These are phyloP conservation scores for Tolypocladium guangdongense DNA, from an alignment of 2,329 filamentous ascomycete genomes.

Conservation along the genomic window DNA sequence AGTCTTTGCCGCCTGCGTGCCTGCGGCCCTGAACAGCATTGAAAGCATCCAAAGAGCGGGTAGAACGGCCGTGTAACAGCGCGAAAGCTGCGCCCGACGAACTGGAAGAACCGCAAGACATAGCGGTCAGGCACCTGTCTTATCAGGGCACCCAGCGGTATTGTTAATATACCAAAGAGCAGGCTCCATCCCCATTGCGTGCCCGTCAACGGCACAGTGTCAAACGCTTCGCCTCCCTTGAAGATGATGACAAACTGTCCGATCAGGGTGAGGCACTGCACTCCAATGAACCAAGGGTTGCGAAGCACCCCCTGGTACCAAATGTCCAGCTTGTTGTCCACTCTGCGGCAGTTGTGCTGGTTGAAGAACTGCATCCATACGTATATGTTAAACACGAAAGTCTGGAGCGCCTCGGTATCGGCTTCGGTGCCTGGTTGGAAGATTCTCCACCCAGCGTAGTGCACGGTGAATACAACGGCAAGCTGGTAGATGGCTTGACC, in stretches of 20 bases:
- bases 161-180: constrained; percentile 53
- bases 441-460: constrained; percentile 49
- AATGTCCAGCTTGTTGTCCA: constrained; percentile 76
- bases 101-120: constrained; percentile 17
- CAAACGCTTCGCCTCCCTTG: constrained; percentile 57
- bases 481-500: constrained; percentile 72
- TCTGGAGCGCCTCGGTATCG: constrained; percentile 33
- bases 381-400: constrained; percentile 75
- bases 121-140: constrained; percentile 28
- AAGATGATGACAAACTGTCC: constrained; percentile 65
- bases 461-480: constrained; percentile 42
- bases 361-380: constrained; percentile 91
- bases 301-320: constrained; percentile 60
- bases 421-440: constrained; percentile 36
- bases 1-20: constrained; percentile 11
- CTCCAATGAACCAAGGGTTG: constrained; percentile 68
- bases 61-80: constrained; percentile 11
- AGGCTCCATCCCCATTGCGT: constrained; percentile 61
- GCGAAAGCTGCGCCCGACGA: constrained; percentile 8
- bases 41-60: constrained; percentile 4
- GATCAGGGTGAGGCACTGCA: constrained; percentile 54
- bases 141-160: constrained; percentile 45
- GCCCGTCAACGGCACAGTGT: constrained; percentile 48
- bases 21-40: constrained; percentile 10
- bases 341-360: constrained; percentile 64